phyloP scores from a whole-genome alignment of 1,284 basidiomycete species.

The Sporisorium sorghi region DNA sequence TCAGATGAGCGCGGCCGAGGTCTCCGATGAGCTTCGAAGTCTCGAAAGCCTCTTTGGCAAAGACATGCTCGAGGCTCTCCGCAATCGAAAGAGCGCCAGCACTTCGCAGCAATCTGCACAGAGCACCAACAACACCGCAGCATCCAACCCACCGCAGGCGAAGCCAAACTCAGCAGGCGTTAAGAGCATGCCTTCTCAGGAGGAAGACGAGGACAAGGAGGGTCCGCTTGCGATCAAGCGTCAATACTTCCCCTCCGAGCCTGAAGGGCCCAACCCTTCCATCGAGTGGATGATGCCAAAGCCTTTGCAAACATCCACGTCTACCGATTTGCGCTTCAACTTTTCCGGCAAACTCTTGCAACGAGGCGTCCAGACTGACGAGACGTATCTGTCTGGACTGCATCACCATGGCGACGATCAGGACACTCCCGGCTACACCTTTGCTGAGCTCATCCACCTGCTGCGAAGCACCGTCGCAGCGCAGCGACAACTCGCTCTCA shows the following conservation, averaged over 20 bases:
- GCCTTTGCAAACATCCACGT: neutral
- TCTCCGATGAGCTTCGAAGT: conserved; percentile 57
- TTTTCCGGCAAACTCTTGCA: conserved; percentile 52
- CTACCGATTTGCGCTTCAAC: conserved; percentile 55
- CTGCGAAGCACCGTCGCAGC: conserved; percentile 84
- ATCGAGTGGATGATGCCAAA: conserved; percentile 60
- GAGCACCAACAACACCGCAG: neutral
- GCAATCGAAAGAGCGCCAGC: conserved; percentile 35
- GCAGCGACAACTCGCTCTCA: conserved; percentile 85
- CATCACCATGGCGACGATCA: conserved; percentile 85
- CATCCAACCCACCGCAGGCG: conserved; percentile 70
- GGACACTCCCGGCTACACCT: conserved; percentile 85
- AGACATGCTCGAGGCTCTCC: conserved; percentile 56
- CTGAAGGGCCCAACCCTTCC: conserved; percentile 51
- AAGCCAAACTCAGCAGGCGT: conserved; percentile 54
- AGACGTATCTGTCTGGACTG: conserved; percentile 74
- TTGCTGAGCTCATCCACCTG: conserved; percentile 86
- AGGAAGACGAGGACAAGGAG: conserved; percentile 75
- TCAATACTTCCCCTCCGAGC: conserved; percentile 82
- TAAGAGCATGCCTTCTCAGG: conserved; percentile 9
- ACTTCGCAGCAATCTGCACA: conserved; percentile 1
- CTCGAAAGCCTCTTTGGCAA: conserved; percentile 59
- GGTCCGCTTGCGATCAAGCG: conserved; percentile 83
- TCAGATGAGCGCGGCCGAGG: conserved; percentile 56
- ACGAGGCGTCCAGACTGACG: conserved; percentile 21